phyloP scores from a whole-genome alignment of 352 stramenopile genomes.

The Globisporangium cederbergense region DNA sequence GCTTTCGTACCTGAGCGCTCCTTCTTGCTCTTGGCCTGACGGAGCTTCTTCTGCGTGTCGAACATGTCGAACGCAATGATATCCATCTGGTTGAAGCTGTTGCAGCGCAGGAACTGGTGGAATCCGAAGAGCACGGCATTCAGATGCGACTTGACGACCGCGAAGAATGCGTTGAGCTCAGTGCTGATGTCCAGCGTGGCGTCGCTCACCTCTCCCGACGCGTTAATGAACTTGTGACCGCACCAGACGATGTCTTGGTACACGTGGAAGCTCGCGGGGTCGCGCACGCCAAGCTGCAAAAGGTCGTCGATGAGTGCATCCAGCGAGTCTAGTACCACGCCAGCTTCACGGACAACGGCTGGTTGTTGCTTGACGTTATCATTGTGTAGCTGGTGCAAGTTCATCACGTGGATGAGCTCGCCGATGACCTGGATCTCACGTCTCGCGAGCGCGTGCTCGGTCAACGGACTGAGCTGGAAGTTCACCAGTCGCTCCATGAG shows the following conservation, averaged over 20 bases:
- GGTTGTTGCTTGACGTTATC: not conserved
- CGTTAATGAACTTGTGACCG: constrained; percentile 49
- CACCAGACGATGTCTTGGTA: constrained; percentile 89
- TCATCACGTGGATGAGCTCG: constrained; percentile 53
- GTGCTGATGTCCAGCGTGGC: constrained; percentile 6
- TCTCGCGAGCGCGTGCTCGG: constrained; percentile 62
- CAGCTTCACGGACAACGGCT: constrained; percentile 24
- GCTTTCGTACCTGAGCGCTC: not conserved
- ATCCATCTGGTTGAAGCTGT: constrained; percentile 77
- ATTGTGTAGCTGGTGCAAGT: constrained; percentile 33
- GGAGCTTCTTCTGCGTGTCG: constrained; percentile 62
- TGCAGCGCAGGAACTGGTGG: constrained; percentile 73
- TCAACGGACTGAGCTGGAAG: constrained; percentile 75
- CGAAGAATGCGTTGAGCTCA: constrained; percentile 50
- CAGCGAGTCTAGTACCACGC: constrained; percentile 33
- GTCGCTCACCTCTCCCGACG: constrained; percentile 11
- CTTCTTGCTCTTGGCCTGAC: constrained; percentile 26
- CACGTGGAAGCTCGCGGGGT: constrained; percentile 60
- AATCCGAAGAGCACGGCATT: constrained; percentile 70
- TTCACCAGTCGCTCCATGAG: constrained; percentile 68
- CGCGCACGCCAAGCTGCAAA: constrained; percentile 49
- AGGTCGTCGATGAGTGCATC: constrained; percentile 56
- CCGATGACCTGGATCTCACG: constrained; percentile 64
- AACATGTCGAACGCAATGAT: constrained; percentile 71
- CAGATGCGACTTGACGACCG: constrained; percentile 58